phyloP scores from a whole-genome alignment of 2,329 filamentous ascomycete species.

The Colletotrichum sp. region DNA sequence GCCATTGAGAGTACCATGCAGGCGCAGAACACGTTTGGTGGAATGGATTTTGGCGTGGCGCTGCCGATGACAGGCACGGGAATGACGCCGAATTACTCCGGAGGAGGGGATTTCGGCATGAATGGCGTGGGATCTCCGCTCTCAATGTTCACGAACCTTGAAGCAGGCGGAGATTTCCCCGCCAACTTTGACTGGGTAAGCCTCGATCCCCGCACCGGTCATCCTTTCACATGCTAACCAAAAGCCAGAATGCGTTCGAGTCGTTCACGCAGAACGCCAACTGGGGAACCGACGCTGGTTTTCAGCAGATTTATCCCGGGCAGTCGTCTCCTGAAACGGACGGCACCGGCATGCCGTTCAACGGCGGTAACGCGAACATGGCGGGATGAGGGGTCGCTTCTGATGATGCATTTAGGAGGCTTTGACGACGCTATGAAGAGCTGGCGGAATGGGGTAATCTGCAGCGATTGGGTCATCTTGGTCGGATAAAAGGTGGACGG shows the following conservation, averaged over 20 bases:
- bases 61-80: constrained; percentile 33
- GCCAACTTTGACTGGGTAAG: constrained; percentile 66
- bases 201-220: not conserved
- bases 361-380: constrained; percentile 1
- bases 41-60: constrained; percentile 48
- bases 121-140: constrained; percentile 51
- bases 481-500: not conserved
- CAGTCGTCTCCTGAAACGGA: constrained; percentile 16
- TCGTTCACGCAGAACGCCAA: constrained; percentile 61
- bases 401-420: not conserved
- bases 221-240: constrained; percentile 25
- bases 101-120: constrained; percentile 33
- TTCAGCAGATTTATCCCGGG: constrained; percentile 46
- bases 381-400: not conserved
- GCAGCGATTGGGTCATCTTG: not conserved
- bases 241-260: constrained; percentile 58
- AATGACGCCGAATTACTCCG: constrained; percentile 41
- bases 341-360: not conserved
- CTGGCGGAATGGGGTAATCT: not conserved
- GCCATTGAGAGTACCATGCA: constrained; percentile 34
- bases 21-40: constrained; percentile 47
- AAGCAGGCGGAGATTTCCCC: constrained; percentile 41
- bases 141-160: constrained; percentile 56
- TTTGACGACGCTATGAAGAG: constrained; percentile 1
- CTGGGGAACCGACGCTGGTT: constrained; percentile 57